Conservation (phyloP, 2,329 filamentous ascomycete genomes). For the Trichothecium roseum region DNA sequence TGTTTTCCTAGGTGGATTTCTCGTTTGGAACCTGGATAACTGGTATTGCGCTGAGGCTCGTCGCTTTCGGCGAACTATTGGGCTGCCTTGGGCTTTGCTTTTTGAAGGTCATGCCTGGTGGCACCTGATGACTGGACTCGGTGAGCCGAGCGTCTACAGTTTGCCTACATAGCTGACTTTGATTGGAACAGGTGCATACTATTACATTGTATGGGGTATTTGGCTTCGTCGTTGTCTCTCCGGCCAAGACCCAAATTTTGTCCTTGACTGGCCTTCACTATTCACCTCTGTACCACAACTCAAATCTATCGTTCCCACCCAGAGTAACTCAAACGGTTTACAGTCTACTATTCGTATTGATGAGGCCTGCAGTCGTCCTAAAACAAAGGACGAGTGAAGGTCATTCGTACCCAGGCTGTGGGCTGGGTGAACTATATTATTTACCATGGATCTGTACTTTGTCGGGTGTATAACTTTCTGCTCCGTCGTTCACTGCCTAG, state of each 20-base stretch:
- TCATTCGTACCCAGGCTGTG: too few relatives aligned
- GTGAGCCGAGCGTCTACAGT: slow-evolving; percentile 20
- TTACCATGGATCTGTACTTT: too few relatives aligned
- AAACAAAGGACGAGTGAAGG: too few relatives aligned
- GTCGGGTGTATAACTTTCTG: too few relatives aligned
- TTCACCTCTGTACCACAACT: slow-evolving; percentile 43
- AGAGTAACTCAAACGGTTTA: too few relatives aligned
- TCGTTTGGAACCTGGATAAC: slow-evolving; percentile 73
- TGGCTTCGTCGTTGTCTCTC: slow-evolving; percentile 73
- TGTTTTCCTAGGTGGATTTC: slow-evolving; percentile 65
- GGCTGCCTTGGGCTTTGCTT: slow-evolving; percentile 58
- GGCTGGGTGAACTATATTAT: too few relatives aligned
- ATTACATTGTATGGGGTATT: slow-evolving; percentile 75
- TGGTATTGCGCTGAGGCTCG: slow-evolving; percentile 59
- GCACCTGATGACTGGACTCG: slow-evolving; percentile 73
- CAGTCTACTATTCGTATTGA: too few relatives aligned
- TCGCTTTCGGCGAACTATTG: slow-evolving; percentile 54
- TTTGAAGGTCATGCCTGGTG: slow-evolving; percentile 50
- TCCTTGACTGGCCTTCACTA: slow-evolving; percentile 56
- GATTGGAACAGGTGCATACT: slow-evolving; percentile 49
- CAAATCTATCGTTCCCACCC: too few relatives aligned
- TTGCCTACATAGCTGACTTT: slow-evolving; percentile 7
- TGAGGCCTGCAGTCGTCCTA: too few relatives aligned
- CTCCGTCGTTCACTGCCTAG: too few relatives aligned
- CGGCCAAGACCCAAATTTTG: slow-evolving; percentile 59